Conservation (phyloP, 2,329 filamentous ascomycete genomes). For the Colletotrichum lini region DNA sequence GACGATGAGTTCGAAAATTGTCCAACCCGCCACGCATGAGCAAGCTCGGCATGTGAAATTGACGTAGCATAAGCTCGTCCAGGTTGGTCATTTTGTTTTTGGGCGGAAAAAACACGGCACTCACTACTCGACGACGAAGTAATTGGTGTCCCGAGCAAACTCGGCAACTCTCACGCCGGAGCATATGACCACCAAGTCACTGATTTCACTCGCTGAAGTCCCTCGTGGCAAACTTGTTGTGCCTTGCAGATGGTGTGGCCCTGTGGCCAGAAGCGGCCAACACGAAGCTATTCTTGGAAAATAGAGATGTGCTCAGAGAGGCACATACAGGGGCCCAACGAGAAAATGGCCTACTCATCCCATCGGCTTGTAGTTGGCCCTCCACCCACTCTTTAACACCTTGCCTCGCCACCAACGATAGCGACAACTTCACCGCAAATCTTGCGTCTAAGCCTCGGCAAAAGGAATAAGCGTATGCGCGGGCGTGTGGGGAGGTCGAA, state of each 20-base stretch:
- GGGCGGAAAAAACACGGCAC: neutral
- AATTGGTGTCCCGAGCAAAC: neutral
- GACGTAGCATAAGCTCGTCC: neutral
- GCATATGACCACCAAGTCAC: no score
- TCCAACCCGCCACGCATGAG: neutral
- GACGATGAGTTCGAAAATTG: constrained; percentile 45
- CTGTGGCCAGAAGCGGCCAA: neutral
- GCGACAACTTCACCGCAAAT: constrained; percentile 18
- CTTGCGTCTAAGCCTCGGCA: neutral
- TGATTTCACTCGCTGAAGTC: neutral
- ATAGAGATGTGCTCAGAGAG: neutral
- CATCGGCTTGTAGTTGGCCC: neutral
- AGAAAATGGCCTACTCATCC: neutral
- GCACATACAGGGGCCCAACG: neutral
- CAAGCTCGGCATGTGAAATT: neutral
- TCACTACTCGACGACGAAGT: constrained; percentile 1
- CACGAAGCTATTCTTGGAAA: constrained; percentile 28
- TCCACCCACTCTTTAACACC: neutral
- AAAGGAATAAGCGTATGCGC: neutral
- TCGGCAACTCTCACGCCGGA: neutral
- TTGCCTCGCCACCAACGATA: neutral
- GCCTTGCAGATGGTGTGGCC: neutral
- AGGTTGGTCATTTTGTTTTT: neutral
- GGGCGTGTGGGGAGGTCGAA: constrained; percentile 25
- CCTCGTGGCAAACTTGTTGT: neutral